Base-by-base conservation (phyloP, 208 protist genomes). In the Tritrichomonas musculus region DNA sequence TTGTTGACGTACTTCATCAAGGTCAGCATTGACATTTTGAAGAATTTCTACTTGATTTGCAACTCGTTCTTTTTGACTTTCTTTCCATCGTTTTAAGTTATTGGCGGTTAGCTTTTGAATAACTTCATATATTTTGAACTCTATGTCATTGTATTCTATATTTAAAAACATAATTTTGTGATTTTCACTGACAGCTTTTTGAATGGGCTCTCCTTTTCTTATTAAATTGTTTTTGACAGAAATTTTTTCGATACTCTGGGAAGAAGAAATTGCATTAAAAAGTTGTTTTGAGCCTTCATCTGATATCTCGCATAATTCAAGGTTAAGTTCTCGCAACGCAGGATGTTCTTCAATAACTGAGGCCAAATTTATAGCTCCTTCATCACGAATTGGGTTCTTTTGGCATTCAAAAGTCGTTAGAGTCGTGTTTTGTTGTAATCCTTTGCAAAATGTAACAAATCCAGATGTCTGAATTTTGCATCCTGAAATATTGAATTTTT, bases 171-270 rank as follows among this genome's bases (percentile, higher is more conserved):
- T 17, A 14, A 88, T 47, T 17, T 50, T 47, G n/a, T 25, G 25
- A 49, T 88, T 88, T 27, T 53, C 25, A 3, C 47, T 27, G 39
- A 88, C n/a, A 0, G 77, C 77, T 8, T 39, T 53, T 50, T 88
- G 47, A 20, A 88, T 47, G 9, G 27, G 8, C 17, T 41, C n/a
- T 17, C 77, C 77, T 39, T 88, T 30, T 22, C 41, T 41, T 39
- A 88, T 88, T 17, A 88, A 36, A 57, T 88, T 88, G 30, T 88
- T 88, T 47, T 88, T 88, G 5, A 88, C 27, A 57, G 44, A 53
- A 2, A 88, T 47, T 36, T 55, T 50, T 60, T 44, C 17, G 20
- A 88, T 33, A 33, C 64, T 8, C 30, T 53, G 33, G 33, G 77
- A 88, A 14, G 33, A 57, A 0, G n/a, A 25, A 39, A 88, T 88